phyloP scores from a whole-genome alignment of 805 yeast species.

The Barnettozyma siamensis region DNA sequence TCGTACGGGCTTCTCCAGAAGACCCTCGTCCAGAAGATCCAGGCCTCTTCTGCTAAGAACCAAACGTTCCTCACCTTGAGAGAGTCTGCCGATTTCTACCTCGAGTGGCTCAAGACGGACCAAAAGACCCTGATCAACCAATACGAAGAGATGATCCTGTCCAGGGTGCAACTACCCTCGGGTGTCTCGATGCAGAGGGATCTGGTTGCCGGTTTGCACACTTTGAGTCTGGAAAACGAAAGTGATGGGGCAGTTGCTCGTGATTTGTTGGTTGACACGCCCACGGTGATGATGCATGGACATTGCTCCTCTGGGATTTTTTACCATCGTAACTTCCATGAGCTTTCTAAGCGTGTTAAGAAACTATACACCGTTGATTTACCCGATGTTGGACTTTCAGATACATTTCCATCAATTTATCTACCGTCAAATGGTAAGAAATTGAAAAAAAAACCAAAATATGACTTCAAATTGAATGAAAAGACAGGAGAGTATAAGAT shows the following conservation, averaged over 20 bases:
- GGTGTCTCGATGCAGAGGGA: constrained; percentile 5
- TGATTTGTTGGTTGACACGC: constrained; percentile 21
- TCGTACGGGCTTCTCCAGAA: constrained; percentile 8
- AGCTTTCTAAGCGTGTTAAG: constrained; percentile 39
- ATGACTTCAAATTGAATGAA: constrained; percentile 5
- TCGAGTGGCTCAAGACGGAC: constrained; percentile 17
- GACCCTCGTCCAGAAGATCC: constrained; percentile 9
- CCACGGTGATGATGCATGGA: constrained; percentile 72
- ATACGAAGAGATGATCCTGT: constrained; percentile 18
- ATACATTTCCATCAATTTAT: constrained; percentile 11
- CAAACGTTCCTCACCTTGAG: constrained; percentile 1
- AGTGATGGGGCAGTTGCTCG: not conserved
- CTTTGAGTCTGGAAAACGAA: constrained; percentile 24
- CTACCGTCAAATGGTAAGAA: constrained; percentile 15
- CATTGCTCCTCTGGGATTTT: constrained; percentile 90
- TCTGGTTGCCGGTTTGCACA: constrained; percentile 17
- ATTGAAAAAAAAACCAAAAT: constrained; percentile 12
- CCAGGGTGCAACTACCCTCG: constrained; percentile 9
- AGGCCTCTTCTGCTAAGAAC: constrained; percentile 1
- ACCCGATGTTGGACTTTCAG: constrained; percentile 66
- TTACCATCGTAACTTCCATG: constrained; percentile 64
- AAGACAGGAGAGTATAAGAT: constrained; percentile 9
- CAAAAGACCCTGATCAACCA: constrained; percentile 8
- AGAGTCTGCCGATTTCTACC: constrained; percentile 12
- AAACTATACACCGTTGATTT: constrained; percentile 66